Percentiles rank a stretch among this genome's conserved stretches.
phyloP scores from a whole-genome alignment of 2,329 filamentous ascomycete species.

The Graphilbum ipis-grandicollis region DNA sequence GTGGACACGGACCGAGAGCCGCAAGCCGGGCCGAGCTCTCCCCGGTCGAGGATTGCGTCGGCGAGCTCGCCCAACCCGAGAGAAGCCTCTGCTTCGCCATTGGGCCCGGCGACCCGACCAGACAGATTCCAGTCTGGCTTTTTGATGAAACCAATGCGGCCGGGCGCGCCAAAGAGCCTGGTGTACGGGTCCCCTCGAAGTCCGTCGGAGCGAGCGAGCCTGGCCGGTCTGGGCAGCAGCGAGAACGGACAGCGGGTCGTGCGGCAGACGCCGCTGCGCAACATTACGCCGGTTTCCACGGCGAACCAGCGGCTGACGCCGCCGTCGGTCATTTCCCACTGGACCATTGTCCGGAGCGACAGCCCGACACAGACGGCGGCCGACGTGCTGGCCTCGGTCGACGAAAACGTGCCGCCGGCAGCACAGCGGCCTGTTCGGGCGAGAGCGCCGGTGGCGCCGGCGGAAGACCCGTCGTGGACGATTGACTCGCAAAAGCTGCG shows the following conservation, averaged over 20 bases:
- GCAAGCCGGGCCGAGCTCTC: too few relatives aligned
- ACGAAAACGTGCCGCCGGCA: constrained; percentile 34
- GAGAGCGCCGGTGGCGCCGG: too few relatives aligned
- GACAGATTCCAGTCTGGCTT: constrained; percentile 83
- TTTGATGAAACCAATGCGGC: constrained; percentile 39
- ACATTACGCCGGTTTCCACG: constrained; percentile 29
- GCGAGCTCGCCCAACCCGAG: too few relatives aligned
- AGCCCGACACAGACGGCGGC: constrained; percentile 10
- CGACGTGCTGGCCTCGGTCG: constrained; percentile 15
- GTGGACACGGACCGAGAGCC: too few relatives aligned
- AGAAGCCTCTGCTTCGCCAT: too few relatives aligned
- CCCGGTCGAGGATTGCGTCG: too few relatives aligned
- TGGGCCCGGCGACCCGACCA: constrained; percentile 27
- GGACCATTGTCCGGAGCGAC: constrained; percentile 12
- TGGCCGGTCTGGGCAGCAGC: too few relatives aligned
- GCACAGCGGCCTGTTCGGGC: background rate
- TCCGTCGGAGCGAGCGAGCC: too few relatives aligned
- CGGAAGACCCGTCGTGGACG: background rate
- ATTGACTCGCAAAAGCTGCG: constrained; percentile 37
- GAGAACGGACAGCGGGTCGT: constrained; percentile 22
- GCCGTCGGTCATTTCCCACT: constrained; percentile 12
- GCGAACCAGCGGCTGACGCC: constrained; percentile 30
- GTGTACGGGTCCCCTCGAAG: background rate
- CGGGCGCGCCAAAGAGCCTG: background rate
- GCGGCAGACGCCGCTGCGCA: constrained; percentile 24